A percentile compares a stretch with the other conserved stretches of the same genome.
Evolutionary conservation across 768 basidiomycete species (phyloP).

Genomic region (Lactarius vividus): DNA sequence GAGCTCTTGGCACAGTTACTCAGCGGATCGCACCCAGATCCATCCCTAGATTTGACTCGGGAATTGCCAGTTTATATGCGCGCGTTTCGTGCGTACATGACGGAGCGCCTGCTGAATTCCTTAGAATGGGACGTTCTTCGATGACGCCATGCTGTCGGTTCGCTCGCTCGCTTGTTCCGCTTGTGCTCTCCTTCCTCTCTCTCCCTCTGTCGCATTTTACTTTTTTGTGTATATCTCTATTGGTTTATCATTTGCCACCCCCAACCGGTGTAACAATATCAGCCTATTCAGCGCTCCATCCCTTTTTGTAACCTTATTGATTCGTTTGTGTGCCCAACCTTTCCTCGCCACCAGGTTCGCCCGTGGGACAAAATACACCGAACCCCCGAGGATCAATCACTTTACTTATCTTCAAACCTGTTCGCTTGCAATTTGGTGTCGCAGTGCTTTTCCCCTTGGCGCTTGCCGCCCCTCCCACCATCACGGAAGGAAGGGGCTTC

Average conservation of each 20-base stretch:
- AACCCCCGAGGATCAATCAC: not conserved
- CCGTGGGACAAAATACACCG: not conserved
- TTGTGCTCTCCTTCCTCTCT: not conserved
- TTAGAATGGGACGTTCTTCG: conserved; percentile 22
- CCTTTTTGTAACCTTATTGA: not conserved
- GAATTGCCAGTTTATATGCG: conserved; percentile 18
- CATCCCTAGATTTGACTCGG: conserved; percentile 46
- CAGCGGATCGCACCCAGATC: conserved; percentile 60
- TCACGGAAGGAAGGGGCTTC: not conserved
- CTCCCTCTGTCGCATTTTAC: conserved; percentile 8
- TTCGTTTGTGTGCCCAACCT: not conserved
- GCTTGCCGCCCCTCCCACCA: not conserved
- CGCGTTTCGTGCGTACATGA: conserved; percentile 20
- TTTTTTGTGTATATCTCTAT: conserved; percentile 23
- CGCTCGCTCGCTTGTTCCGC: conserved; percentile 5
- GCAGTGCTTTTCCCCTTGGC: not conserved
- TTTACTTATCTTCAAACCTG: not conserved
- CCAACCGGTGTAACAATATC: conserved; percentile 26
- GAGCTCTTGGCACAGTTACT: conserved; percentile 63
- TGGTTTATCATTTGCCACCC: conserved; percentile 20
- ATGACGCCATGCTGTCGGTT: conserved; percentile 19
- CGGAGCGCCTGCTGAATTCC: conserved; percentile 26
- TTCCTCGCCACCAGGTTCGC: not conserved
- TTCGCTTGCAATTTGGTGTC: not conserved
- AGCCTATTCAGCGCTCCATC: conserved; percentile 17